A percentile compares a stretch with the other conserved stretches of the same genome.
phyloP scores from a whole-genome alignment of 169 alveolate genomes.

The Babesia ovis region DNA sequence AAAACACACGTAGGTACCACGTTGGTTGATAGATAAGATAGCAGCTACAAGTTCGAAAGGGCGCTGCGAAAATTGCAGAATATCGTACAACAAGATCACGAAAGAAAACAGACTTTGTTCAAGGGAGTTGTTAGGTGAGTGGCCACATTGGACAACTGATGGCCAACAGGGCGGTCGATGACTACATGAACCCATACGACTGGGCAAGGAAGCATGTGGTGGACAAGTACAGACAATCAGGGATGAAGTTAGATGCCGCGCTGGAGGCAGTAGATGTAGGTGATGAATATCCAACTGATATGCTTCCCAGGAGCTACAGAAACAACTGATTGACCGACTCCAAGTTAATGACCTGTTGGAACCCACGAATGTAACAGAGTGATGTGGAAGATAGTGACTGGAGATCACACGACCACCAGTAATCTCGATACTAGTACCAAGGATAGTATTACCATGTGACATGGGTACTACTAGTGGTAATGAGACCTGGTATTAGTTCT shows the following conservation, averaged over 20 bases:
- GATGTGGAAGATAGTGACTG: not conserved
- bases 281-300: not conserved
- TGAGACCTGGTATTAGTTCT: too few species aligned
- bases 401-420: too few species aligned
- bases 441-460: too few species aligned
- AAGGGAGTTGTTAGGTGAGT: constrained; percentile 54
- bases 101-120: constrained; percentile 24
- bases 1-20: constrained; percentile 48
- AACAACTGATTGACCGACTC: constrained; percentile 52
- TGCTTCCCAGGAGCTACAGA: constrained; percentile 35
- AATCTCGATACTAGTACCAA: too few species aligned
- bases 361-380: too few species aligned
- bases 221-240: constrained; percentile 26
- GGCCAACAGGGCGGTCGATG: constrained; percentile 56
- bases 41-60: constrained; percentile 62
- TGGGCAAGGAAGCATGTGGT: constrained; percentile 43
- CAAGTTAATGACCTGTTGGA: constrained; percentile 7
- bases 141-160: not conserved
- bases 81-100: constrained; percentile 2
- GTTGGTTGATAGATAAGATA: not conserved
- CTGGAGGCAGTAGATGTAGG: constrained; percentile 59
- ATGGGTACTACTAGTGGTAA: too few species aligned
- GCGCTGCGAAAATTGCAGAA: constrained; percentile 34
- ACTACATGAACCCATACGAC: constrained; percentile 63
- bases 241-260: constrained; percentile 28